Evolutionary conservation across 1,284 basidiomycete species (phyloP), one percentile per base, ranked within the genome.

Genomic region (Farysia itapuensis): DNA sequence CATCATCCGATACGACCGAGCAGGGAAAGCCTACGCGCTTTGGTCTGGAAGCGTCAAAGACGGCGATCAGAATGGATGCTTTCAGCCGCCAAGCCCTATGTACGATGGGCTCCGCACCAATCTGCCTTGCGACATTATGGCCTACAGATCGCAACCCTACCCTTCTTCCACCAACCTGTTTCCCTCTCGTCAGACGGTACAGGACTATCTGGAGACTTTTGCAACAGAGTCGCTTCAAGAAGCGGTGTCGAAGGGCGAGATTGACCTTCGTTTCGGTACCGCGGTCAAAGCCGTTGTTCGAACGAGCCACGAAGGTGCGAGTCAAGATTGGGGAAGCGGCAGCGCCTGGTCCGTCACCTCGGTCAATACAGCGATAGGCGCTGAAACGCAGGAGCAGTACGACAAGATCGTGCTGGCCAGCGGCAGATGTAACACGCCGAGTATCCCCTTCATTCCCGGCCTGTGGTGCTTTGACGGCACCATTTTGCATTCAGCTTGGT

Each of bases 341-440:
- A 65, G 47, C 29, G 58, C n/a, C 3, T 67, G 47, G 66, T 29
- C 18, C 2, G 33, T 69, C 2, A 35, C 26, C 4, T 43, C 51
- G 5, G 21, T 36, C 12, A 8, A 37, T 13, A 4, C 44, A 4
- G 12, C 35, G 7, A 39, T 28, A 0, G 42, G 49, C 3, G 36
- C 39, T n/a, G 22, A 23, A 12, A 37, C 11, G 2, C 25, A 31
- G 2, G 59, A 61, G n/a, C 15, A 15, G 6, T 71, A 39, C 28
- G 66, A 72, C 25, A 42, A 56, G 28, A 30, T 76, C 2, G 50
- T 74, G 2, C 41, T 80, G 14, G 77, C 79, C 0, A 80, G 79
- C 39, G 81, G 81, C 0, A 78, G 82, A 49, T 82, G 82, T 59
- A 75, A 72, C 22, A 78, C 79, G 39, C 79, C 80, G 0, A 79